phyloP scores from a whole-genome alignment of 2,329 filamentous ascomycete genomes.

The Bipolaris oryzae region DNA sequence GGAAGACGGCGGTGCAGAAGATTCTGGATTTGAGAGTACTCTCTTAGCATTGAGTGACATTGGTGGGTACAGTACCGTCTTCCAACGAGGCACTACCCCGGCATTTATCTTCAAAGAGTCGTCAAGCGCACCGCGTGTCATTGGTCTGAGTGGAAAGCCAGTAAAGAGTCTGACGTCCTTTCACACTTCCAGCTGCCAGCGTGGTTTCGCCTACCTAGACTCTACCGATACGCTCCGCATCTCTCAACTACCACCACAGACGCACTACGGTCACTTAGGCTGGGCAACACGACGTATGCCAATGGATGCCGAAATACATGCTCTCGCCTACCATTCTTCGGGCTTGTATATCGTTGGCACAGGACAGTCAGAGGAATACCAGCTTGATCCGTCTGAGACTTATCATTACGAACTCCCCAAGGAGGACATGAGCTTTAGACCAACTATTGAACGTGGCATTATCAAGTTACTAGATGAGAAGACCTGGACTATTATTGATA shows the following conservation, averaged over 20 bases:
- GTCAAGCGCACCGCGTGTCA: slow-evolving; percentile 74
- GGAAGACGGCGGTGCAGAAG: slow-evolving; percentile 56
- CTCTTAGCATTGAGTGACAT: slow-evolving; percentile 68
- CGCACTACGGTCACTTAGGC: slow-evolving; percentile 74
- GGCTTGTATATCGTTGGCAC: slow-evolving; percentile 79
- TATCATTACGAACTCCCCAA: slow-evolving; percentile 79
- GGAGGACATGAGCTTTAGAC: slow-evolving; percentile 65
- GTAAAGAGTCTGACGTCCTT: slow-evolving; percentile 77
- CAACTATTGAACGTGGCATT: slow-evolving; percentile 71
- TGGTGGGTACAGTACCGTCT: slow-evolving; percentile 80
- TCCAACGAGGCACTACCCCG: slow-evolving; percentile 79
- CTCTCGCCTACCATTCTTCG: slow-evolving; percentile 77
- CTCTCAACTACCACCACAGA: slow-evolving; percentile 70
- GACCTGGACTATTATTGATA: slow-evolving; percentile 80
- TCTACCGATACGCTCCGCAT: slow-evolving; percentile 71
- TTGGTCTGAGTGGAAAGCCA: slow-evolving; percentile 71
- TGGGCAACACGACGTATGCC: slow-evolving; percentile 75
- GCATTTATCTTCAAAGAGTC: slow-evolving; percentile 83
- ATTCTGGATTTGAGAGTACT: slow-evolving; percentile 54
- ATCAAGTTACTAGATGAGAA: slow-evolving; percentile 80
- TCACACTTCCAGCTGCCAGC: slow-evolving; percentile 76
- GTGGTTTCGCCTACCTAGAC: slow-evolving; percentile 78
- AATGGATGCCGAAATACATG: slow-evolving; percentile 72
- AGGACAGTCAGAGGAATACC: slow-evolving; percentile 69
- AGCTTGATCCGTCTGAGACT: slow-evolving; percentile 81